Base-by-base conservation (phyloP, 495 filamentous ascomycete species). In the Rhypophila decipiens region DNA sequence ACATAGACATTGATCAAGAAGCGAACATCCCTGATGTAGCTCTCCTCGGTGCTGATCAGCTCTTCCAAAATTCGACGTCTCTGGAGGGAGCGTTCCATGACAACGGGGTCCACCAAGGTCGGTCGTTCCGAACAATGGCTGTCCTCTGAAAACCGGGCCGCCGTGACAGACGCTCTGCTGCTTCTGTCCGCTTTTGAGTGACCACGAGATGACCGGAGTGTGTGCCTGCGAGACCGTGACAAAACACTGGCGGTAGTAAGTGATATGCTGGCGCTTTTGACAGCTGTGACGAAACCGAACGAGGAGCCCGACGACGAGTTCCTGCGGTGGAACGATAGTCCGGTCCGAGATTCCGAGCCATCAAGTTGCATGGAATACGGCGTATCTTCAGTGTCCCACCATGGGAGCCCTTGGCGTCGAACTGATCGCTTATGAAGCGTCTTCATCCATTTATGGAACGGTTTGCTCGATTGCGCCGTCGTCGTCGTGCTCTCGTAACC, bases 11-110 rank as follows among this genome's bases (percentile, higher is more conserved):
- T 88, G 55, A 85, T 80, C 47, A 98, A 71, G 42, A 90, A 85
- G 56, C 87, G 87, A 43, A 97, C 64, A 51, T 95, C 91, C 15
- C 79, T 80, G 46, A 96, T 78, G 66, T 97, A 97, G 53, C 86
- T 83, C 57, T 90, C 85, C 64, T 97, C 93, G 0, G 89, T 91
- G 36, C 64, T 75, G 43, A 96, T 75, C 17, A 98, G 68, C 63
- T 98, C 93, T 53, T 88, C 86, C 34, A 97, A 60, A 17, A 90
- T 81, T 46, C 79, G 79, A 9, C 87, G 82, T 42, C 93, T 77
- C 54, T 89, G 84, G 34, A 84, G 57, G 11, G 88, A 75, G 19
- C 93, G 75, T 43, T 78, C 76, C 36, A 77, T 77, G 20, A 85
- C 83, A n/a, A 72, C 83, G 46, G 85, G 77, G 55, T 96, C 89